Evolutionary conservation across 768 basidiomycete species (phyloP).

Genomic region (Collybia sp.): DNA sequence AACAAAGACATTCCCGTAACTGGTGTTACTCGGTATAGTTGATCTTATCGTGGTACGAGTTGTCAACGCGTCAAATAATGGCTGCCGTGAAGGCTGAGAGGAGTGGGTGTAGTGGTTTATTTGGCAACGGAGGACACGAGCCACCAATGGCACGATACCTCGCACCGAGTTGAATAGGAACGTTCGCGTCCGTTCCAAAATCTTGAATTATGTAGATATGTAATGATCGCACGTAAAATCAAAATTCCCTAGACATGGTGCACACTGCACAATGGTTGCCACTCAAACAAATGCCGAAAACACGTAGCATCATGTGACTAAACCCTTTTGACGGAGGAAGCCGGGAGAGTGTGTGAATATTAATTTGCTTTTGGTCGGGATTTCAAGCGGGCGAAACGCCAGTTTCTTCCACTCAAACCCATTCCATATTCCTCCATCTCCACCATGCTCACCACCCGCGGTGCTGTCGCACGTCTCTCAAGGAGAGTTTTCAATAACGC

Average conservation of each 20-base stretch:
- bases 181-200: no score
- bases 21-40: neutral
- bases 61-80: neutral
- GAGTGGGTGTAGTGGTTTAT: no score
- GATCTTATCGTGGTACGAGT: neutral
- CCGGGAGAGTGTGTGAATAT: constrained; percentile 43
- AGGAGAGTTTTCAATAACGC: constrained; percentile 76
- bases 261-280: neutral
- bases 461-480: constrained; percentile 82
- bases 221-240: no score
- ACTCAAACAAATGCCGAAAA: constrained; percentile 5
- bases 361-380: constrained; percentile 42
- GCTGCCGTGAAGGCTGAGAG: no score
- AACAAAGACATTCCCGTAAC: constrained; percentile 21
- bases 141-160: constrained; percentile 12
- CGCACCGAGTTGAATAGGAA: neutral
- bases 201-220: no score
- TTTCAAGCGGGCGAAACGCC: constrained; percentile 19
- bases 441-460: constrained; percentile 84
- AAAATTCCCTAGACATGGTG: no score
- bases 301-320: no score
- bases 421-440: constrained; percentile 21
- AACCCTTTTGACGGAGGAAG: constrained; percentile 27
- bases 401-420: constrained; percentile 20
- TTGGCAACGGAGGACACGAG: neutral